Base-by-base conservation (phyloP, 768 basidiomycete species). In the Tricholoma matsutake region DNA sequence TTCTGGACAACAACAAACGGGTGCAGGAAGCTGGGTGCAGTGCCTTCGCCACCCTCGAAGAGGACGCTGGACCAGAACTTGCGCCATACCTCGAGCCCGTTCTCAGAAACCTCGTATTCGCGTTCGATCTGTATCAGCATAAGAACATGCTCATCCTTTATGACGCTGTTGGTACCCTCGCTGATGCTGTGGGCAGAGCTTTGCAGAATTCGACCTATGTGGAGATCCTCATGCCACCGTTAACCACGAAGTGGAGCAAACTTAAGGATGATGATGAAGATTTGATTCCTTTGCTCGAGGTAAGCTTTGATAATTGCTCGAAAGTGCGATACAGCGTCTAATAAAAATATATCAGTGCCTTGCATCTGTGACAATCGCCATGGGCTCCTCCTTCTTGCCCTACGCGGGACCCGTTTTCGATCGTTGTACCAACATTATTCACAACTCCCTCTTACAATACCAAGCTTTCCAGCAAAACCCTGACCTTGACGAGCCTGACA, bases 21-120 rank as follows among this genome's bases (percentile, higher is more conserved):
- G 97, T 99, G 1, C 97, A 99, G 78, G 97, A 99, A 75, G 97
- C 97, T 4, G 97, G 97, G 8, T 99, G 97, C 76, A 96, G 94
- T 64, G 97, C 97, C 0, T 98, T 99, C 69, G 97, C 97, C 11
- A 98, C 97, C 14, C 84, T 98, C 10, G 97, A 99, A 73, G 97
- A 99, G 73, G 97, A 98, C 72, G 97, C 97, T 5, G 96, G 94
- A 2, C 69, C 82, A 2, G 90, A 92, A 66, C 86, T 99, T 56
- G 89, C 87, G 10, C 97, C 97, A 1, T 98, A 91, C 77, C 87
- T 98, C 14, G 95, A 96, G 68, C 96, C 96, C 3, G 92, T 99
- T 57, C 79, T 99, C 60, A 88, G 91, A 57, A 98, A 98, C 74
- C 81, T 99, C 57, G 96, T 98, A 37, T 87, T 93, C 64, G 97